phyloP scores from a whole-genome alignment of 257 asterid genomes.

The Fraxinus pennsylvanica region DNA sequence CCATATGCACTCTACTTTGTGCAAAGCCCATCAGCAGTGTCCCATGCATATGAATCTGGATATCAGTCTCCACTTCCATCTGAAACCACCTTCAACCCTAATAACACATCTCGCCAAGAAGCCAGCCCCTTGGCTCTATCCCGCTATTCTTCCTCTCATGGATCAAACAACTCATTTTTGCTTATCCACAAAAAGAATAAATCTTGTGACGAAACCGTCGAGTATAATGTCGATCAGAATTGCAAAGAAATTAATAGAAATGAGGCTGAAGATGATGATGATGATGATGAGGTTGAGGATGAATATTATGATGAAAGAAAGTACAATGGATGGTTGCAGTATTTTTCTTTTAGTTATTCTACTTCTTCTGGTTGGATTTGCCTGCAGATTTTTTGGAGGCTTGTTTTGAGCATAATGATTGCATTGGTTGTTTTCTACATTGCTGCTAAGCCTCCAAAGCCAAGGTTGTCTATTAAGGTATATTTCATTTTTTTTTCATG shows the following conservation, averaged over 20 bases:
- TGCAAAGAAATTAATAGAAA: conserved; percentile 1
- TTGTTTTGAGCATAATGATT: conserved; percentile 52
- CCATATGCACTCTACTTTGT: conserved; percentile 62
- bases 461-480: conserved; percentile 60
- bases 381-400: conserved; percentile 71
- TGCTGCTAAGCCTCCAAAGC: conserved; percentile 69
- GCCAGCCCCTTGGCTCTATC: conserved; percentile 35
- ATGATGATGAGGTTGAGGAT: conserved; percentile 5
- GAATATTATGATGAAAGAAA: conserved; percentile 3
- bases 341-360: conserved; percentile 49
- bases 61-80: conserved; percentile 25
- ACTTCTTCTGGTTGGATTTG: conserved; percentile 58
- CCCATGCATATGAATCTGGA: conserved; percentile 33
- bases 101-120: conserved; percentile 13
- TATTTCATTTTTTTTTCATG: no score
- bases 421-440: conserved; percentile 65
- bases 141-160: conserved; percentile 59
- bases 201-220: conserved; percentile 17
- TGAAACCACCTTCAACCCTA: conserved; percentile 9
- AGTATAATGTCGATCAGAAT: conserved; percentile 3
- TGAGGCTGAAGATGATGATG: background rate
- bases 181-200: conserved; percentile 33
- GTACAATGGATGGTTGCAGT: conserved; percentile 36
- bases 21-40: conserved; percentile 63
- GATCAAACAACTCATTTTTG: conserved; percentile 48